Percentiles rank a stretch among this genome's conserved stretches.
phyloP scores from a whole-genome alignment of 805 yeast genomes.

The Kluyveromyces wickerhamii region DNA sequence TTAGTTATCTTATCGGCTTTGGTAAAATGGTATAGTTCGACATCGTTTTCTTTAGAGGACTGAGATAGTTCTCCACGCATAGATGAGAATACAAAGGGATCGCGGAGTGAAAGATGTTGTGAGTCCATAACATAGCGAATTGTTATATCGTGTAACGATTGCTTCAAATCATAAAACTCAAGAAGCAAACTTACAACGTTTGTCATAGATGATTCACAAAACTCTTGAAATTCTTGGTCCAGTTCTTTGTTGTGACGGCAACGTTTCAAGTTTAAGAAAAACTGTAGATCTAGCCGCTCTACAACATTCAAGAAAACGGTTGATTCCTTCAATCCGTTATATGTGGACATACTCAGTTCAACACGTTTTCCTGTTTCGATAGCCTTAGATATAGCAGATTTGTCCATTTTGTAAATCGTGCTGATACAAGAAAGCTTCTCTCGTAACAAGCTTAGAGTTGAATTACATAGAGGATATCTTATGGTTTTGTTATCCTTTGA shows the following conservation, averaged over 20 bases:
- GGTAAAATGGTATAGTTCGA: constrained; percentile 3
- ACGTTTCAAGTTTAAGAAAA: constrained; percentile 23
- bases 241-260: constrained; percentile 13
- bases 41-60: constrained; percentile 2
- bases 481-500: constrained; percentile 1
- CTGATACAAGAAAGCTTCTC: constrained; percentile 11
- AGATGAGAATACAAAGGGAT: constrained; percentile 66
- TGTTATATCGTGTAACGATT: constrained; percentile 45
- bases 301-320: constrained; percentile 22
- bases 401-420: neutral
- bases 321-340: constrained; percentile 27
- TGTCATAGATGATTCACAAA: constrained; percentile 25
- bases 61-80: constrained; percentile 44
- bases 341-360: constrained; percentile 24
- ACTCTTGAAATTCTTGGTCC: constrained; percentile 26
- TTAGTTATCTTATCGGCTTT: constrained; percentile 44
- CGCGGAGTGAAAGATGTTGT: constrained; percentile 61
- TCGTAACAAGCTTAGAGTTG: constrained; percentile 20
- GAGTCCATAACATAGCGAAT: constrained; percentile 31
- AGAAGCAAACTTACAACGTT: constrained; percentile 31
- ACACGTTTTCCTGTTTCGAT: constrained; percentile 13
- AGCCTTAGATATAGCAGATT: constrained; percentile 6
- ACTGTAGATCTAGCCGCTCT: constrained; percentile 26
- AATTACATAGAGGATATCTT: constrained; percentile 21
- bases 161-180: constrained; percentile 73